Percentiles rank a stretch among this genome's conserved stretches.
Evolutionary conservation across 2,329 filamentous ascomycete species (phyloP).

Genomic region (Diaporthe sp.): DNA sequence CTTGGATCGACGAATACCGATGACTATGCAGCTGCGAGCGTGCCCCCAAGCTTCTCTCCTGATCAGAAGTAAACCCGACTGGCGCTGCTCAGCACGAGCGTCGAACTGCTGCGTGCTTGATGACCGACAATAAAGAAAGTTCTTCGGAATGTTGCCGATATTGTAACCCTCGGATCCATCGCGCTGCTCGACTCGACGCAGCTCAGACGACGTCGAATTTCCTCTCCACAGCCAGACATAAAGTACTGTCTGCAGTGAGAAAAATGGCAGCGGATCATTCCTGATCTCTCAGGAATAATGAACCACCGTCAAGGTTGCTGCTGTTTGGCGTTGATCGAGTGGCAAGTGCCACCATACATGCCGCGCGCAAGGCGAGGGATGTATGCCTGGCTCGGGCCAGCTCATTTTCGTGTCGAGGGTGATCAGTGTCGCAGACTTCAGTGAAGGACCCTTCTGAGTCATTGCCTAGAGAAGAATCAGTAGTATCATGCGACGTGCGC

Average conservation of each 20-base stretch:
- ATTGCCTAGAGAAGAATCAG: constrained; percentile 36
- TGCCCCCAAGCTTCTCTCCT: background rate
- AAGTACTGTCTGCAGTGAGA: constrained; percentile 67
- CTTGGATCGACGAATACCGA: too few species aligned
- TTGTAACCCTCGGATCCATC: background rate
- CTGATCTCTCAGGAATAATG: constrained; percentile 23
- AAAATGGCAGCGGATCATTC: constrained; percentile 54
- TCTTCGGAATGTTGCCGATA: too few species aligned
- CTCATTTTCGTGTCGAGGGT: background rate
- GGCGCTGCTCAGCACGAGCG: background rate
- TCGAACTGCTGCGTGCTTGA: background rate
- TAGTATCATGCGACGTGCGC: constrained; percentile 30
- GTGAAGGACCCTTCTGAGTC: background rate
- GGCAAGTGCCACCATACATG: constrained; percentile 1
- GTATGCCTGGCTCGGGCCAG: constrained; percentile 1
- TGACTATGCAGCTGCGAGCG: background rate
- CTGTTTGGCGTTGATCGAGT: constrained; percentile 2
- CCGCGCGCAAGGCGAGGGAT: constrained; percentile 3
- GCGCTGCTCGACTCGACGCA: background rate
- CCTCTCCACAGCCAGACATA: constrained; percentile 66
- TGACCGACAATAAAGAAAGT: too few species aligned
- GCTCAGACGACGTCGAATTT: constrained; percentile 26
- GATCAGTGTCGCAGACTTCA: background rate
- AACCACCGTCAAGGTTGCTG: constrained; percentile 31
- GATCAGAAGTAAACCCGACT: background rate